Base-by-base conservation (phyloP, 1,284 basidiomycete species). In the Puccinia coronata region DNA sequence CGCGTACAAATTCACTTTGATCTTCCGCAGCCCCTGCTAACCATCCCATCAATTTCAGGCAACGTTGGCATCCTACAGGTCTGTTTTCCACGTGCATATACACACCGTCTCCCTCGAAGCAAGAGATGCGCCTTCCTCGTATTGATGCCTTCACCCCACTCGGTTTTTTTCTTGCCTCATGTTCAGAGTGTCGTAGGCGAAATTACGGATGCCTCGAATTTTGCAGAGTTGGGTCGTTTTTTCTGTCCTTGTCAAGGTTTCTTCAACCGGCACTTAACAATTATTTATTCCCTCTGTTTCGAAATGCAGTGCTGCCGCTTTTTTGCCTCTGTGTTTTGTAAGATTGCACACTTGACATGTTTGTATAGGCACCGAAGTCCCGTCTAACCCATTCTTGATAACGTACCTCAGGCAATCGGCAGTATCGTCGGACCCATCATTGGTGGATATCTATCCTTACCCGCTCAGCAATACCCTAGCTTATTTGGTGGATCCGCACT, bases 11-110 rank as follows among this genome's bases (percentile, higher is more conserved):
- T 34, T 55, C 36, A 14, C 47, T 55, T 31, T 14, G 1, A 2
- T 55, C 34, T 28, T 55, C 65, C 25, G 20, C 41, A 49, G 23
- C n/a, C 18, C 18, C 16, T 43, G 23, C 51, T 63, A n/a, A 43
- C 28, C 12, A 31, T 65, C 41, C 9, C 2, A 49, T 69, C 51
- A 47, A 28, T 47, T 67, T 23, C 43, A 73, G 79, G 77, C 12
- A 80, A 80, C 31, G 55, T 71, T 63, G 79, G 55, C 20, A 73
- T 80, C 39, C 18, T 80, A 23, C 77, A 80, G 55, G 79, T 73
- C 51, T 9, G 59, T 31, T 31, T 70, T 61, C 53, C 47, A 23
- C 9, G 25, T 23, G 3, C 51, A 59, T n/a, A 47, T 12, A n/a
- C 67, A 4, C 5, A 31, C 9, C 36, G 14, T 57, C 31, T 28